Evolutionary conservation across 2,329 filamentous ascomycete genomes (phyloP).

Genomic region (Ophiostoma montium): DNA sequence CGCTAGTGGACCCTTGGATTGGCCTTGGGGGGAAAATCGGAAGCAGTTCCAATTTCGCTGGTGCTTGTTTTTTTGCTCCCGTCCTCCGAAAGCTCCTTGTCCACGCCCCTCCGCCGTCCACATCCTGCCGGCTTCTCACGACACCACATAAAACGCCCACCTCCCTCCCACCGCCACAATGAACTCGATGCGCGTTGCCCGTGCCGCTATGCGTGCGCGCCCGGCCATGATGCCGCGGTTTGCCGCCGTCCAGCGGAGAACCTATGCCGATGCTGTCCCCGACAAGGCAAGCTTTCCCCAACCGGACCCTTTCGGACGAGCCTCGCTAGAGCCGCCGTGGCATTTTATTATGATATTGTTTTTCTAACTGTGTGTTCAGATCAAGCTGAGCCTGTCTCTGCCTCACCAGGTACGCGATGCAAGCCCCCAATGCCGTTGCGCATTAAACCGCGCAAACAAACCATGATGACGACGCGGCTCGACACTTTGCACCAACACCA

Average conservation of each 20-base stretch:
- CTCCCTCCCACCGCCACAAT: constrained; percentile 38
- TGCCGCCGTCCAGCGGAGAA: constrained; percentile 57
- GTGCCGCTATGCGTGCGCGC: constrained; percentile 73
- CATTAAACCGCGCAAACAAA: constrained; percentile 5
- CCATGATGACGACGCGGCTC: neutral
- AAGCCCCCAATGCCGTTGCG: neutral
- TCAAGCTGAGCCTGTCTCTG: constrained; percentile 95
- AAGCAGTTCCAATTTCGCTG: constrained; percentile 8
- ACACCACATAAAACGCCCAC: neutral
- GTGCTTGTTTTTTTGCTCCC: constrained; percentile 9
- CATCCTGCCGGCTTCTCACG: constrained; percentile 1
- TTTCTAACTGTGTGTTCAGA: constrained; percentile 29
- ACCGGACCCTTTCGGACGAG: neutral
- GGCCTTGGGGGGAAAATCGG: constrained; percentile 7
- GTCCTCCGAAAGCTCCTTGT: constrained; percentile 9
- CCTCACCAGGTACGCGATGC: constrained; percentile 74
- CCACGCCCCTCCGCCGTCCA: constrained; percentile 2
- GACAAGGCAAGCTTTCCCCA: constrained; percentile 51
- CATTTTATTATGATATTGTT: too few species aligned
- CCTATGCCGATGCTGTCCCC: constrained; percentile 76
- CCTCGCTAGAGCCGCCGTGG: neutral
- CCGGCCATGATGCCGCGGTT: constrained; percentile 56
- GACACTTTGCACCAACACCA: neutral
- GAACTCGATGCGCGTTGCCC: constrained; percentile 89
- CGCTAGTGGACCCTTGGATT: neutral